These are phyloP conservation scores for Cladosporium sp. DNA, from an alignment of 2,329 filamentous ascomycete genomes.

Conservation along the genomic window DNA sequence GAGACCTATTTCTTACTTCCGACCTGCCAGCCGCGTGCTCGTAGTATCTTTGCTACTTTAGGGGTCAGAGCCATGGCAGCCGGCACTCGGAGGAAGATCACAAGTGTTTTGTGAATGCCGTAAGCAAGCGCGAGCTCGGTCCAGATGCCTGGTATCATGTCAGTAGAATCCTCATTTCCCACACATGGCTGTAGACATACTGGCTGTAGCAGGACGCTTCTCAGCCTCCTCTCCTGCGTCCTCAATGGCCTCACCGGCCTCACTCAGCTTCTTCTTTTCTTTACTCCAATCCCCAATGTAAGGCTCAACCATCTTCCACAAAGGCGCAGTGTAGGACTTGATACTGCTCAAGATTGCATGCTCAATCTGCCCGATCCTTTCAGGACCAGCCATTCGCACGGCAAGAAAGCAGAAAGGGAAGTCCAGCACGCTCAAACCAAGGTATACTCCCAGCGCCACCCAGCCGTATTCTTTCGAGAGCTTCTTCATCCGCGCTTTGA, in stretches of 20 bases:
- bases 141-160: constrained; percentile 53
- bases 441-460: constrained; percentile 87
- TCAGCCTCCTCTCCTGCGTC: constrained; percentile 19
- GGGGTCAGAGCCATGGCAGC: constrained; percentile 85
- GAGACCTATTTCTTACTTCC: constrained; percentile 41
- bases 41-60: constrained; percentile 84
- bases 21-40: constrained; percentile 92
- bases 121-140: constrained; percentile 92
- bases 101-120: constrained; percentile 91
- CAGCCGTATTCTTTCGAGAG: constrained; percentile 91
- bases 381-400: constrained; percentile 76
- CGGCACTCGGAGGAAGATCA: constrained; percentile 88
- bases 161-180: constrained; percentile 1
- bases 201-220: constrained; percentile 25
- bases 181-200: constrained; percentile 12
- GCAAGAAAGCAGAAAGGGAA: constrained; percentile 94
- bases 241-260: constrained; percentile 34
- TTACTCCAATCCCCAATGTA: constrained; percentile 1
- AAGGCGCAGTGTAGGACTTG: neutral
- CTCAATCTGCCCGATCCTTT: constrained; percentile 74
- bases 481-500: constrained; percentile 68
- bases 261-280: constrained; percentile 40
- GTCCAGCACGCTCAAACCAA: constrained; percentile 76
- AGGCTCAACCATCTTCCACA: constrained; percentile 8
- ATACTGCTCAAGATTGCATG: constrained; percentile 53